These are phyloP conservation scores for Stagonosporopsis rhizophila DNA, from an alignment of 2,329 filamentous ascomycete genomes.

Conservation along the genomic window DNA sequence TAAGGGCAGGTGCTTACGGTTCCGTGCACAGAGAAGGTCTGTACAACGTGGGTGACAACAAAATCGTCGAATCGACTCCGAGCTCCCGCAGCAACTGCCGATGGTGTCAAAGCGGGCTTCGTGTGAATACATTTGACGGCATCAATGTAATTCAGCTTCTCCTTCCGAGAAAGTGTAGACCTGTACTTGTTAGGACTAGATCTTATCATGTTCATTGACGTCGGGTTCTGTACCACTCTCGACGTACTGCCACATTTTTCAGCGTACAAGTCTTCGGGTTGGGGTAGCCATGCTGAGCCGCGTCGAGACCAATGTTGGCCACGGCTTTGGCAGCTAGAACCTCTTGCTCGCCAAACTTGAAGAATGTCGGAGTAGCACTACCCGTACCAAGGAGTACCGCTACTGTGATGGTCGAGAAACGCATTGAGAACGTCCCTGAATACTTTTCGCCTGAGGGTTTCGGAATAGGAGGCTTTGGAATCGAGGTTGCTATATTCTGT, in stretches of 20 bases:
- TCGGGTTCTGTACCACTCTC: conserved; percentile 50
- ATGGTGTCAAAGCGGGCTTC: conserved; percentile 33
- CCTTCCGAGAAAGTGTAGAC: conserved; percentile 26
- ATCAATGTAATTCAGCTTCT: conserved; percentile 39
- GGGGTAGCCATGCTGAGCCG: conserved; percentile 30
- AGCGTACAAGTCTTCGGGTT: conserved; percentile 42
- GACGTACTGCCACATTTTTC: conserved; percentile 49
- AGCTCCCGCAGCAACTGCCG: conserved; percentile 29
- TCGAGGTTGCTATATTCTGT: not conserved
- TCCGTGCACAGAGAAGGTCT: conserved; percentile 39
- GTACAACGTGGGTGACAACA: conserved; percentile 42
- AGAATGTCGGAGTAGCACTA: conserved; percentile 17
- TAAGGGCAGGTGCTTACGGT: conserved; percentile 22
- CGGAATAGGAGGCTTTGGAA: no score
- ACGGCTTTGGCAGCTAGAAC: conserved; percentile 43
- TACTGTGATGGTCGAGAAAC: conserved; percentile 18
- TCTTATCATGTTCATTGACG: no score
- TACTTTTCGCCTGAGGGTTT: not conserved
- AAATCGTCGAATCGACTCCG: conserved; percentile 43
- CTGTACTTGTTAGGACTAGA: conserved; percentile 12
- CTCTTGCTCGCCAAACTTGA: conserved; percentile 34
- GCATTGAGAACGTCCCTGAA: conserved; percentile 19
- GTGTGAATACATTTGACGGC: conserved; percentile 39
- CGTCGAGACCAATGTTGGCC: conserved; percentile 41
- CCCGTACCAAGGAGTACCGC: conserved; percentile 24